These are phyloP conservation scores for Persicaria tinctoria DNA, from an alignment of 148 eudicot species.

Conservation along the genomic window DNA sequence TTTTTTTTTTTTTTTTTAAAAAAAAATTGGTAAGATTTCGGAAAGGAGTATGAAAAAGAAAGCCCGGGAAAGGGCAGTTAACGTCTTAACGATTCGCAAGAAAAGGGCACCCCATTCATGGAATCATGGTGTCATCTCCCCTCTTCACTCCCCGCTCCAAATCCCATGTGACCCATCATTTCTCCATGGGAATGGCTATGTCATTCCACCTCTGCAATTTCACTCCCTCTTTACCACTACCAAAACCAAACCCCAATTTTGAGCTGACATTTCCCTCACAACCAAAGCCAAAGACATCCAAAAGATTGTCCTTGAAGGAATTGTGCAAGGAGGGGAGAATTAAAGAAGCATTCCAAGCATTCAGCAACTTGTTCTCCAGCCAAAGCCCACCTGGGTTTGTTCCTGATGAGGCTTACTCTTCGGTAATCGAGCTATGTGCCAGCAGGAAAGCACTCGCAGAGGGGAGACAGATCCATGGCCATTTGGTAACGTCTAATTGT, in stretches of 20 bases:
- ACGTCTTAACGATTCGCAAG: not conserved
- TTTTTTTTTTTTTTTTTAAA: no score
- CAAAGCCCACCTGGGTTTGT: slow-evolving; percentile 23
- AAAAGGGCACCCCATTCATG: not conserved
- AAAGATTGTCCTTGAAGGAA: slow-evolving; percentile 25
- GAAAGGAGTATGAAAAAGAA: no score
- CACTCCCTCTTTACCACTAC: not conserved
- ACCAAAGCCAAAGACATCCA: slow-evolving; percentile 21
- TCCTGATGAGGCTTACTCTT: slow-evolving; percentile 53
- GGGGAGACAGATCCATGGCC: slow-evolving; percentile 68
- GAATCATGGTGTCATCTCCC: not conserved
- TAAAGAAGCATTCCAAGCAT: slow-evolving; percentile 40
- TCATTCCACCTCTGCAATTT: slow-evolving; percentile 1
- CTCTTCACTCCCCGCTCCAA: not conserved
- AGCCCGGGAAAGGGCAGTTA: no score
- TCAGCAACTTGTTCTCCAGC: slow-evolving; percentile 20
- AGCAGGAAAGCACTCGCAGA: slow-evolving; percentile 31
- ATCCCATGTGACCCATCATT: not conserved
- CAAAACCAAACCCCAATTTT: slow-evolving; percentile 10
- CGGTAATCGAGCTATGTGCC: slow-evolving; percentile 64
- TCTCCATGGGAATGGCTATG: not conserved
- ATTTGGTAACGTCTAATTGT: slow-evolving; percentile 29
- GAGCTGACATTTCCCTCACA: slow-evolving; percentile 10
- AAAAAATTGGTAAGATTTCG: no score
- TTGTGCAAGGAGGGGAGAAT: slow-evolving; percentile 31